phyloP scores from a whole-genome alignment of 1,284 basidiomycete species.

The Ceratobasidium sp. region DNA sequence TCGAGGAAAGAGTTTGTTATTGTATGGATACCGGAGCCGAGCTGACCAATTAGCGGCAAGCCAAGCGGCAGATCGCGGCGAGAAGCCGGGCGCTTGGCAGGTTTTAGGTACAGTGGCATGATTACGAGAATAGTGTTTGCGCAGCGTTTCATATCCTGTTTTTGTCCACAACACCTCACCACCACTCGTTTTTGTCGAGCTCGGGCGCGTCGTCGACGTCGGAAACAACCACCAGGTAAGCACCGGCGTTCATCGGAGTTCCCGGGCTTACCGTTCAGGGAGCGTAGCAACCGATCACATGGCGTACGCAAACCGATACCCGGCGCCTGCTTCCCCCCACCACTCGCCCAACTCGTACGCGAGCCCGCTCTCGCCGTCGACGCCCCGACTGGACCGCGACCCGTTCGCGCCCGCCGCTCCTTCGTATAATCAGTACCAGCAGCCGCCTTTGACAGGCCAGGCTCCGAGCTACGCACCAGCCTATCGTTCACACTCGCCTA shows the following conservation, averaged over 20 bases:
- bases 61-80: not conserved
- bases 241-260: too few species aligned
- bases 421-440: slow-evolving; percentile 21
- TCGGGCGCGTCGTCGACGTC: not conserved
- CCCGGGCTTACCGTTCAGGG: not conserved
- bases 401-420: slow-evolving; percentile 39
- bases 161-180: slow-evolving; percentile 10
- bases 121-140: slow-evolving; percentile 17
- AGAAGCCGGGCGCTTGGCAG: slow-evolving; percentile 23
- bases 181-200: not conserved
- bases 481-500: slow-evolving; percentile 38
- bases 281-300: slow-evolving; percentile 35
- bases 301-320: slow-evolving; percentile 31
- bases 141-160: slow-evolving; percentile 15
- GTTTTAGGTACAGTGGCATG: not conserved
- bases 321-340: slow-evolving; percentile 29
- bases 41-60: too few species aligned
- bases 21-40: too few species aligned
- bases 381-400: slow-evolving; percentile 31
- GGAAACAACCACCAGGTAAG: not conserved
- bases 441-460: slow-evolving; percentile 28
- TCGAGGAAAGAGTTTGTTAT: too few species aligned
- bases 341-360: slow-evolving; percentile 36
- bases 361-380: slow-evolving; percentile 40
- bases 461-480: slow-evolving; percentile 32